Evolutionary conservation across 495 filamentous ascomycete species (phyloP).

Genomic region (Sabuloglossum arenarium): DNA sequence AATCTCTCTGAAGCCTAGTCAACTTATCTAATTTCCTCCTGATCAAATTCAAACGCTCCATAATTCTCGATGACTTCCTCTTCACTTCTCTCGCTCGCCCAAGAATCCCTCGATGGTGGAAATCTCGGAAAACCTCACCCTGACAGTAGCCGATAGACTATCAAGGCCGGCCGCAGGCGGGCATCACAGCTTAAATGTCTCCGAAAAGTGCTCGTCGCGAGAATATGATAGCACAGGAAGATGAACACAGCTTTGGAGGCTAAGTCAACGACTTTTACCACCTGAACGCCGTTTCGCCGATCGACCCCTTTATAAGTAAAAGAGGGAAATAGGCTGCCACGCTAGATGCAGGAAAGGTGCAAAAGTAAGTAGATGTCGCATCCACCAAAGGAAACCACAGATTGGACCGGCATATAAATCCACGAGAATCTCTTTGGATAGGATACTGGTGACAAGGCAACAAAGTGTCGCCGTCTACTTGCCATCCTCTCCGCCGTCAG

Average conservation of each 20-base stretch:
- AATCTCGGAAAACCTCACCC: not conserved
- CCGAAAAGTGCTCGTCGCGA: not conserved
- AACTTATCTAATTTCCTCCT: not conserved
- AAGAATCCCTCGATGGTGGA: not conserved
- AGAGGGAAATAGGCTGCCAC: not conserved
- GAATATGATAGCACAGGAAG: not conserved
- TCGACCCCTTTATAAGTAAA: not conserved
- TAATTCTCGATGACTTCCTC: not conserved
- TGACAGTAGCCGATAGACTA: not conserved
- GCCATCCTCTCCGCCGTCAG: not conserved
- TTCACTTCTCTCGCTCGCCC: not conserved
- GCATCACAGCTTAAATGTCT: not conserved
- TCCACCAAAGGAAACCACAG: not conserved
- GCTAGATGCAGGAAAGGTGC: slow-evolving; percentile 3
- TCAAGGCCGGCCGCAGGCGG: not conserved
- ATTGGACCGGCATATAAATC: not conserved
- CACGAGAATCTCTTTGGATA: not conserved
- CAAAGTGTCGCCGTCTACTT: not conserved
- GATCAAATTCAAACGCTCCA: not conserved
- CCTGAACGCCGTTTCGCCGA: slow-evolving; percentile 2
- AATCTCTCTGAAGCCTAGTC: not conserved
- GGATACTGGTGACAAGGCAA: not conserved
- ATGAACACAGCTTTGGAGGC: not conserved
- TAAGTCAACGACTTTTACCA: not conserved
- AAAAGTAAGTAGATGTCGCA: not conserved